Base-by-base conservation (phyloP, 768 basidiomycete species). In the Thelephora ganbajun region DNA sequence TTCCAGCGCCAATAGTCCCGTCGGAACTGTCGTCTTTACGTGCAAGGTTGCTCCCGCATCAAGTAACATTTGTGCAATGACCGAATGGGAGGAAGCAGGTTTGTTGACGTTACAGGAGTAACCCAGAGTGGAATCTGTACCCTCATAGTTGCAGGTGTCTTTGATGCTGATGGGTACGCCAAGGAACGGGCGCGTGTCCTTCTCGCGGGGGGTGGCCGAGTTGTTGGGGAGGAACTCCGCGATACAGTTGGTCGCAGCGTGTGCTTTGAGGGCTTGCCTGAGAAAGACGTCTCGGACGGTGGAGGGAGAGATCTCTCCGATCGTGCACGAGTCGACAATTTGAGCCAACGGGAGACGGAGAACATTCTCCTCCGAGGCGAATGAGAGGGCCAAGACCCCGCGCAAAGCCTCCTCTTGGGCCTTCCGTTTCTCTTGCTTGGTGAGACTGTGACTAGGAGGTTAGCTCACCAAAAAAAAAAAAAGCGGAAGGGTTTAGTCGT, bases 161-260 rank as follows among this genome's bases (percentile, higher is more conserved):
- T 76, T 76, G 51, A 77, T 35, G 44, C 69, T 70, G 48, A 76
- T 59, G 5, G 67, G 72, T 1, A 76, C 65, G 18, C 74, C 74
- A 13, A 69, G 64, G 11, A 76, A 59, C 0, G 64, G 54, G 9
- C 35, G 41, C 1, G 53, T 50, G 6, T 39, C 20, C n/a, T 20
- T 39, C 11, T 39, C 37, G 37, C 11, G 37, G 0, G 54, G 50
- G 48, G 59, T 26, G 12, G 37, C 3, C 46, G 49, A 20, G 35
- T 48, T 36, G 48, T 48, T 9, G 36, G 41, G 23, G 13, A 55
- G 46, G 41, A 62, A 48, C 26, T 63, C 62, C 2, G 74, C 65
- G 14, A 77, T 56, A 53, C 76, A 77, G 53, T 77, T 77, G 44
- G 70, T 72, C 41, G 64, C 56, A 23, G 57, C 61, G 22, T 71